Conservation (phyloP, 257 asterid genomes). For the Dorcoceras hygrometricum region DNA sequence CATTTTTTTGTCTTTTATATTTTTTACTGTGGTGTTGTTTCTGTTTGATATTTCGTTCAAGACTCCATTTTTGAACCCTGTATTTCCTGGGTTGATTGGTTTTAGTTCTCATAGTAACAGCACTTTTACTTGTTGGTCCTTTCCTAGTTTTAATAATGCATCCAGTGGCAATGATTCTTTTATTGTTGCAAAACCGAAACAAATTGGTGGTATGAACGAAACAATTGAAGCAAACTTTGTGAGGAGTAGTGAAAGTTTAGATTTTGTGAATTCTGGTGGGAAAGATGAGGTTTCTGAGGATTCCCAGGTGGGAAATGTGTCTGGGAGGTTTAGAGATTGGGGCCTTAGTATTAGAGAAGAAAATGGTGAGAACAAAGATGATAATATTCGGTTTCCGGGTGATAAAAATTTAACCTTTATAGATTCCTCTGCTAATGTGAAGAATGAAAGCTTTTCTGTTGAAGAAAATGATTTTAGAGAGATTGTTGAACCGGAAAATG, state of each 20-base stretch:
- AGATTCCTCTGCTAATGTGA: constrained; percentile 26
- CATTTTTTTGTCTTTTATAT: constrained; percentile 40
- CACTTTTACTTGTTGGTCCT: constrained; percentile 42
- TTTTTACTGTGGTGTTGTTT: constrained; percentile 42
- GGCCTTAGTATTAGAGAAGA: constrained; percentile 27
- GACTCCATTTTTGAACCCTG: constrained; percentile 48
- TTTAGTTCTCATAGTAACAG: constrained; percentile 32
- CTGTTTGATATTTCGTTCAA: constrained; percentile 48
- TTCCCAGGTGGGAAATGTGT: constrained; percentile 34
- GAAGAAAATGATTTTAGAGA: constrained; percentile 10
- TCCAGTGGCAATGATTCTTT: constrained; percentile 23
- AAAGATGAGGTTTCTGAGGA: constrained; percentile 26
- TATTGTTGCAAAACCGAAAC: constrained; percentile 17
- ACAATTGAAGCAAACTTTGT: constrained; percentile 30
- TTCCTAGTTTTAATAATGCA: constrained; percentile 22
- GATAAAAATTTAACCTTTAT: constrained; percentile 23
- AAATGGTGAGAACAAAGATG: constrained; percentile 21
- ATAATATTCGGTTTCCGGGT: constrained; percentile 23
- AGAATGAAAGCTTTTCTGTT: constrained; percentile 26
- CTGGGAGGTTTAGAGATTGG: constrained; percentile 29
- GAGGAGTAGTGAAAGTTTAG: constrained; percentile 25
- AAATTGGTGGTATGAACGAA: constrained; percentile 22
- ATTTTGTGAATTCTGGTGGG: constrained; percentile 30
- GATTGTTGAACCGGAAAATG: not conserved
- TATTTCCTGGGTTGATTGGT: constrained; percentile 40